phyloP scores from a whole-genome alignment of 2,329 filamentous ascomycete species.

The Mycosphaerelloides madeirae region DNA sequence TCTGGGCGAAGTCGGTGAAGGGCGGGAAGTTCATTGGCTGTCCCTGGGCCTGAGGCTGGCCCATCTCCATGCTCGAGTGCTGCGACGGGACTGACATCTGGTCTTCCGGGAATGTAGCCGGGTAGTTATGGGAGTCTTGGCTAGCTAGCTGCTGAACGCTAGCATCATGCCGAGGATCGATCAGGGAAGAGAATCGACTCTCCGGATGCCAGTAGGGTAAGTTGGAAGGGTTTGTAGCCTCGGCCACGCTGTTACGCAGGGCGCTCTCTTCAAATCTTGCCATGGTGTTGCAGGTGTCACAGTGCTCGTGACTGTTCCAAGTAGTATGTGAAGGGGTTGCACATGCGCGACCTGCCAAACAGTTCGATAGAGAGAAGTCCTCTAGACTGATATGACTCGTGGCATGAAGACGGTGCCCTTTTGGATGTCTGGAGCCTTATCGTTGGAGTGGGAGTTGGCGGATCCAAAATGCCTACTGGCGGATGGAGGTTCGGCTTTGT shows the following conservation, averaged over 20 bases:
- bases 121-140: slow-evolving; percentile 3
- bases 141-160: slow-evolving; percentile 1
- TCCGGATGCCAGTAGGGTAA: slow-evolving; percentile 22
- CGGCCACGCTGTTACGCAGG: slow-evolving; percentile 18
- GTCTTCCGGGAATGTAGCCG: slow-evolving; percentile 4
- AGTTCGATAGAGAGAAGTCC: not conserved
- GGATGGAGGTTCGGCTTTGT: no score
- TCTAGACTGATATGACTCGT: no score
- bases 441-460: no score
- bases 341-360: not conserved
- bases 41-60: slow-evolving; percentile 3
- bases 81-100: slow-evolving; percentile 1
- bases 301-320: no score
- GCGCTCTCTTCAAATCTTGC: slow-evolving; percentile 22
- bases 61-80: slow-evolving; percentile 6
- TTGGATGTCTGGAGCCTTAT: no score
- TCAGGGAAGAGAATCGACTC: slow-evolving; percentile 22
- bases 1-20: slow-evolving; percentile 9
- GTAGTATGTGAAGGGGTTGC: not conserved
- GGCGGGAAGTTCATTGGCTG: slow-evolving; percentile 6
- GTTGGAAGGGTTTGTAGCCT: slow-evolving; percentile 9
- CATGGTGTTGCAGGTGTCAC: slow-evolving; percentile 7
- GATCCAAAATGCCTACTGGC: no score
- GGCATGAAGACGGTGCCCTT: no score
- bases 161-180: slow-evolving; percentile 17